Conservation (phyloP, 179 eudicot species). For the Patellifolia procumbens region DNA sequence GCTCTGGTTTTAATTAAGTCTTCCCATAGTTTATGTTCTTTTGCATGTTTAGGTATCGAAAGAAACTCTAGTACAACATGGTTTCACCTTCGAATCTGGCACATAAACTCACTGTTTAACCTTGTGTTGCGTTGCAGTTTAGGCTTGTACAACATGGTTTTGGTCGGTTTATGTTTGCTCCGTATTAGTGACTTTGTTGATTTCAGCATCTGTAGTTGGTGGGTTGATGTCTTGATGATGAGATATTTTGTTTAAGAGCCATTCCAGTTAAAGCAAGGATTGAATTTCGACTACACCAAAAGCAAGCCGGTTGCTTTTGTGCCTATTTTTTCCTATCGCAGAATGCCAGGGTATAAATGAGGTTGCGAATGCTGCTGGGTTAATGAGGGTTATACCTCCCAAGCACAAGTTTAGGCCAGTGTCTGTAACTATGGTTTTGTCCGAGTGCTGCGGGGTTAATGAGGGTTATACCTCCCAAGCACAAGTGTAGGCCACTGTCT, state of each 20-base stretch:
- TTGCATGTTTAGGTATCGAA: no score
- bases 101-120: constrained; percentile 41
- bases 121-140: constrained; percentile 53
- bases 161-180: constrained; percentile 63
- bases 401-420: constrained; percentile 70
- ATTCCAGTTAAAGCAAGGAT: constrained; percentile 49
- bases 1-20: no score
- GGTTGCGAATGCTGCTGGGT: constrained; percentile 25
- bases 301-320: constrained; percentile 73
- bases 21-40: no score
- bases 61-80: no score
- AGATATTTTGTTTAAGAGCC: constrained; percentile 75
- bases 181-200: constrained; percentile 54
- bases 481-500: constrained; percentile 68
- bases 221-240: constrained; percentile 59
- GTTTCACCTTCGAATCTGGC: no score
- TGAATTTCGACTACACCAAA: constrained; percentile 77
- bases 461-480: constrained; percentile 55
- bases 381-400: constrained; percentile 49
- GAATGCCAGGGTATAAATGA: constrained; percentile 35
- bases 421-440: constrained; percentile 63
- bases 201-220: constrained; percentile 63
- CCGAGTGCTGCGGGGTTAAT: constrained; percentile 52
- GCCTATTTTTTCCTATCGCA: constrained; percentile 38
- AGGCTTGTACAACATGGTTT: constrained; percentile 74